phyloP scores from a whole-genome alignment of 108 stramenopile species.

The Cylindrotheca closterium region DNA sequence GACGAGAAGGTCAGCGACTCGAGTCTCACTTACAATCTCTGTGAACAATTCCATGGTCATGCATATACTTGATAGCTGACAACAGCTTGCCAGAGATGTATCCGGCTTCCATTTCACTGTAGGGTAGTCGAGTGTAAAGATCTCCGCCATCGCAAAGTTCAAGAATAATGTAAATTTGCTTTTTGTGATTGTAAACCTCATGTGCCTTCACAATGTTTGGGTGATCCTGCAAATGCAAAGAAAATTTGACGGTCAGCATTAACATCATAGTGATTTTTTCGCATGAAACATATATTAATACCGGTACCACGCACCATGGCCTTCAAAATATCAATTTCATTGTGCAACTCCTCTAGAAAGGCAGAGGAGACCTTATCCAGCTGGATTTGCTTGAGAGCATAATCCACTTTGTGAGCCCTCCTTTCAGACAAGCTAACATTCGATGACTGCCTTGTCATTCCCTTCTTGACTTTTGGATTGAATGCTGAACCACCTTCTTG shows the following conservation, averaged over 20 bases:
- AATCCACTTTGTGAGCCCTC: conserved; percentile 25
- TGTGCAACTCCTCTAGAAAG: conserved; percentile 79
- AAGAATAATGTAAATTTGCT: conserved; percentile 77
- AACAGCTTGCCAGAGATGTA: conserved; percentile 54
- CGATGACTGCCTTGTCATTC: background rate
- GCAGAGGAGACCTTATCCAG: conserved; percentile 51
- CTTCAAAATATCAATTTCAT: conserved; percentile 87
- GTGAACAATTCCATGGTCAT: conserved; percentile 91
- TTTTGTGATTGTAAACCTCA: conserved; percentile 74
- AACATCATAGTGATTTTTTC: background rate
- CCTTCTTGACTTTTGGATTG: conserved; percentile 1
- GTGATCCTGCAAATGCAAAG: conserved; percentile 57
- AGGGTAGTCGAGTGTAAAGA: conserved; percentile 56
- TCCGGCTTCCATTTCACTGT: conserved; percentile 73
- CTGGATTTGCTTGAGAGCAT: conserved; percentile 69
- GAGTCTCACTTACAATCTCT: conserved; percentile 86
- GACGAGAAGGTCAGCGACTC: background rate
- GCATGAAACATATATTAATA: too few relatives aligned
- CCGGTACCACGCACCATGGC: conserved; percentile 34
- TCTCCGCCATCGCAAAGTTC: conserved; percentile 80
- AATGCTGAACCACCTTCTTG: conserved; percentile 55
- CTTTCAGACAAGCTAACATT: conserved; percentile 1
- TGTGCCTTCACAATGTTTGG: conserved; percentile 93
- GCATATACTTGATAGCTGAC: conserved; percentile 84
- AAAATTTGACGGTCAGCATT: background rate